A percentile compares a stretch with the other conserved stretches of the same genome.
phyloP scores from a whole-genome alignment of 805 yeast species.

The Yamadazyma sp. region DNA sequence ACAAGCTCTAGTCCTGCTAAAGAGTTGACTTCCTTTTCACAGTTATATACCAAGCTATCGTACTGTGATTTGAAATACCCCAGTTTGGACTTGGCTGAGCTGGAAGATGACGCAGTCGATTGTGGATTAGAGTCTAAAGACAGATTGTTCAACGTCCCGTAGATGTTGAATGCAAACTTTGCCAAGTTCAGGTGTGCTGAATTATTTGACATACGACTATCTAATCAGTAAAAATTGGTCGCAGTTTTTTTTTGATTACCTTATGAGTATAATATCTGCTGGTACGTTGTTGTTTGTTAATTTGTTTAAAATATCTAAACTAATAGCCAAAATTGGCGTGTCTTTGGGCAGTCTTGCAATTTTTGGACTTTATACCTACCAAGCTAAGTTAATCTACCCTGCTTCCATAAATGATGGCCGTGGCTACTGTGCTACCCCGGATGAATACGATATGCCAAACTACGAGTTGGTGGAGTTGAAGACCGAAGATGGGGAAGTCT shows the following conservation, averaged over 20 bases:
- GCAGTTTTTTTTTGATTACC: neutral
- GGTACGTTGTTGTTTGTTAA: slow-evolving; percentile 14
- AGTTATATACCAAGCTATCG: slow-evolving; percentile 22
- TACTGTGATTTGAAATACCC: slow-evolving; percentile 12
- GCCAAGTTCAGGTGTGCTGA: slow-evolving; percentile 33
- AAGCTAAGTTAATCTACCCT: slow-evolving; percentile 76
- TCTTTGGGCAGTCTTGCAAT: slow-evolving; percentile 47
- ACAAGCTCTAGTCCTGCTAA: slow-evolving; percentile 22
- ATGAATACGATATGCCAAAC: slow-evolving; percentile 53
- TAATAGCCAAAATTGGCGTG: slow-evolving; percentile 40
- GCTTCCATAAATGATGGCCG: slow-evolving; percentile 73
- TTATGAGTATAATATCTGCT: slow-evolving; percentile 9
- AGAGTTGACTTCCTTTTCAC: slow-evolving; percentile 28
- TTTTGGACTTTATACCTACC: slow-evolving; percentile 58
- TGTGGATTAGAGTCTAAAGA: slow-evolving; percentile 1
- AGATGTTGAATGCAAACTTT: slow-evolving; percentile 59
- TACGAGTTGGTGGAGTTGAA: slow-evolving; percentile 59
- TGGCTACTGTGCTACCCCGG: slow-evolving; percentile 76
- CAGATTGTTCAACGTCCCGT: slow-evolving; percentile 37
- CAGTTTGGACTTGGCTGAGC: slow-evolving; percentile 4
- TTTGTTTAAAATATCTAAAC: slow-evolving; percentile 22
- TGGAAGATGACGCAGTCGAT: slow-evolving; percentile 7
- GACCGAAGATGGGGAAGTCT: slow-evolving; percentile 67
- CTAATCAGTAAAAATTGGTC: neutral
- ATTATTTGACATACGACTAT: slow-evolving; percentile 6